Evolutionary conservation across 495 filamentous ascomycete genomes (phyloP), one percentile per base, ranked within the genome.

Genomic region (Neurospora intermedia): DNA sequence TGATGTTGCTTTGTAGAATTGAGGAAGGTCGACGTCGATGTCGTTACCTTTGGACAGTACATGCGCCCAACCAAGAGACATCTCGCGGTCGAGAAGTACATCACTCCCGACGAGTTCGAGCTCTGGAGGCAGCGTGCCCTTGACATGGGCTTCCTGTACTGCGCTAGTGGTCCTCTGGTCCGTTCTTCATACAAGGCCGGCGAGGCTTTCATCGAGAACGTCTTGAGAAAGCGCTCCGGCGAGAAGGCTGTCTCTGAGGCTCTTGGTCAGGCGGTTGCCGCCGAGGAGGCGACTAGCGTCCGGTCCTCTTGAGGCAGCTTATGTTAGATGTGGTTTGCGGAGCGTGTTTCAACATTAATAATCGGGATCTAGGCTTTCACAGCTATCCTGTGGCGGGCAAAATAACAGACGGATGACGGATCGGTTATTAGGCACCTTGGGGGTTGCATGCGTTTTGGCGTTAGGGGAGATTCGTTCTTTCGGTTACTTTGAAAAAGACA

Each of bases 61-160:
- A 99, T 99, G 96, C 92, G 94, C 5, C 96, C 96, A 13, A 99
- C 96, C 11, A 98, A 97, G 87, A 88, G 94, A 4, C 96, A 99
- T 82, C 95, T 99, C 90, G 90, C 94, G 78, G 96, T 99, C 16
- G 89, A 94, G 75, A 93, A 94, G 77, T 99, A 99, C 79, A 88
- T 98, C 43, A 94, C 94, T 0, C 96, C 96, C 2, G 92, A 91
- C 48, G 87, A 88, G 62, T 99, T 99, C 76, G 96, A 98, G 78
- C 82, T 91, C 72, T 98, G 96, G 96, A 87, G 92, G 69, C 86
- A 93, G 82, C 89, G 94, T 45, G 96, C 96, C 9, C 86, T 98
- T 18, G 94, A 97, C 42, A 89, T 98, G 90, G 96, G 96, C 43
- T 99, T 99, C 87, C 80, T 99, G 73, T 98, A 98, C 80, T 96